A percentile compares a stretch with the other conserved stretches of the same genome.
phyloP scores from a whole-genome alignment of 305 asterid species.

The Solanum aculeatissimum region DNA sequence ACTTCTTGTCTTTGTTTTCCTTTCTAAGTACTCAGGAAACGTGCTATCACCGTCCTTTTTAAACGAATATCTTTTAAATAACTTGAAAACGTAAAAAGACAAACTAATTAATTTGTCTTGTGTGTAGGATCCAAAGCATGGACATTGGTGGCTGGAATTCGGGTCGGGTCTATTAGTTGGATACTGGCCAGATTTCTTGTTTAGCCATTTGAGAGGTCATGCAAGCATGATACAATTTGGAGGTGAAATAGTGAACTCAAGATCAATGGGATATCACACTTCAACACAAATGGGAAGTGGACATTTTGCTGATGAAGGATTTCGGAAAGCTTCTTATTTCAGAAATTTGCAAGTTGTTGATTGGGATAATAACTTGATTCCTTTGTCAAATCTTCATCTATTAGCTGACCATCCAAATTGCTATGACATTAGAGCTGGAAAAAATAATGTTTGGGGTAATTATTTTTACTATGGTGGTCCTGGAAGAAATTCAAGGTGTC shows the following conservation, averaged over 20 bases:
- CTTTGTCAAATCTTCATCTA: constrained; percentile 60
- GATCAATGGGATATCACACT: constrained; percentile 71
- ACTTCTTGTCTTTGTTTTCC: background rate
- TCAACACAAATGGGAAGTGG: constrained; percentile 97
- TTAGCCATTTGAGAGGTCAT: constrained; percentile 58
- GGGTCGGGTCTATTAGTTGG: constrained; percentile 78
- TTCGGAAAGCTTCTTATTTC: constrained; percentile 74
- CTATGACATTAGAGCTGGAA: constrained; percentile 76
- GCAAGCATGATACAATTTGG: constrained; percentile 96
- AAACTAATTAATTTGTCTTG: background rate
- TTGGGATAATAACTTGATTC: constrained; percentile 84
- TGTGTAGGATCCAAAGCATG: constrained; percentile 79
- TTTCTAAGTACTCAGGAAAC: background rate
- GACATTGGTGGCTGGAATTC: constrained; percentile 95
- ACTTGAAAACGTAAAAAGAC: background rate
- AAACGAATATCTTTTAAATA: background rate
- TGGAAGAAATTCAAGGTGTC: constrained; percentile 70
- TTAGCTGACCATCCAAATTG: constrained; percentile 91
- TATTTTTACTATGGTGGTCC: constrained; percentile 95
- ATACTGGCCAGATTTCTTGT: constrained; percentile 78
- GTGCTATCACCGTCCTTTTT: background rate
- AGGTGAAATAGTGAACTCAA: constrained; percentile 74
- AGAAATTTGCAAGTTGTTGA: constrained; percentile 83
- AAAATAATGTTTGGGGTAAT: constrained; percentile 81
- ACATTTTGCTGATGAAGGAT: constrained; percentile 84